A percentile compares a stretch with the other conserved stretches of the same genome.
These are phyloP conservation scores for Hypoxylon sp. DNA, from an alignment of 2,329 filamentous ascomycete genomes.

Conservation along the genomic window DNA sequence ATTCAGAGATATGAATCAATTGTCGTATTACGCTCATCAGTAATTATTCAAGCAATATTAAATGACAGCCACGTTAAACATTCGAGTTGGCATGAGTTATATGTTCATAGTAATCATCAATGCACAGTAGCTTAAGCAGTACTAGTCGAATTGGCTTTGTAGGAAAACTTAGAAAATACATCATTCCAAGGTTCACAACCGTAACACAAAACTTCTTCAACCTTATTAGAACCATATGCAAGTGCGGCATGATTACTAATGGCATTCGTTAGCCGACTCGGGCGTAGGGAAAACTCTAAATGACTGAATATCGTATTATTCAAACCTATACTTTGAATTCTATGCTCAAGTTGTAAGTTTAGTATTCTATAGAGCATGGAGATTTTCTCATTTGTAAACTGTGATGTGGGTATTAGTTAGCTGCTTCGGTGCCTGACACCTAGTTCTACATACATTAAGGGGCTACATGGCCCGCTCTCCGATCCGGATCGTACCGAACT, in stretches of 20 bases:
- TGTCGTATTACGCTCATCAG: conserved; percentile 4
- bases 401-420: neutral
- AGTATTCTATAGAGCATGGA: neutral
- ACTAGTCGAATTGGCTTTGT: conserved; percentile 7
- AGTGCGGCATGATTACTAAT: conserved; percentile 2
- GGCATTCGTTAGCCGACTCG: neutral
- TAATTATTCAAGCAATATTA: neutral
- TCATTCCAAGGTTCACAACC: neutral
- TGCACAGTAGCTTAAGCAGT: neutral
- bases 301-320: neutral
- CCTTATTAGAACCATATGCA: neutral
- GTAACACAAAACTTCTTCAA: neutral
- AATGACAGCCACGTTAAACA: neutral
- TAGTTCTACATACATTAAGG: neutral
- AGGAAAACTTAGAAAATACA: neutral
- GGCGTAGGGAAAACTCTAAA: neutral
- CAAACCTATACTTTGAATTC: neutral
- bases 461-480: conserved; percentile 17
- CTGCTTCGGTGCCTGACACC: neutral
- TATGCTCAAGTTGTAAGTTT: neutral
- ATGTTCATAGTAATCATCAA: neutral
- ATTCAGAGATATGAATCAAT: neutral
- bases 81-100: neutral
- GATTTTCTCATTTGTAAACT: neutral
- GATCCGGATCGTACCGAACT: conserved; percentile 27